Percentiles rank a stretch among this genome's conserved stretches.
These are phyloP conservation scores for Eucalyptus curtisii DNA, from an alignment of 345 rosid genomes.

Conservation along the genomic window DNA sequence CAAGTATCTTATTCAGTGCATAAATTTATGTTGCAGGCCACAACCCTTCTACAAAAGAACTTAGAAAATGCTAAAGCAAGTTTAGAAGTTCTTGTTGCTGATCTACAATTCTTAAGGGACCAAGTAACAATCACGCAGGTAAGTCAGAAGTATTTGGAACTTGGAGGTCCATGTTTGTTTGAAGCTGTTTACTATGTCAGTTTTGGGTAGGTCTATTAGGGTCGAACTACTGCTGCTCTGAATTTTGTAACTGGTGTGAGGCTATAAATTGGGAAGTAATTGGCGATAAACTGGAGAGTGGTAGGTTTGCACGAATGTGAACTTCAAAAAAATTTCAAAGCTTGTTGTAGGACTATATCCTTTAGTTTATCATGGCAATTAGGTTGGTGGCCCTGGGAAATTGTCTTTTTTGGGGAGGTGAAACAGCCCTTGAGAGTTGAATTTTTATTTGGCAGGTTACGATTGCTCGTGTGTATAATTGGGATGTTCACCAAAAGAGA, in stretches of 20 bases:
- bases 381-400: neutral
- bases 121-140: constrained; percentile 9
- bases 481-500: constrained; percentile 93
- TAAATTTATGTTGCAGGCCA: constrained; percentile 44
- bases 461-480: constrained; percentile 56
- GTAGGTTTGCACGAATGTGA: neutral
- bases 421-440: neutral
- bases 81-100: constrained; percentile 65
- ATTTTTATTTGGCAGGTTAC: constrained; percentile 14
- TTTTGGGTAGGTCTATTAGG: neutral
- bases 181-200: neutral
- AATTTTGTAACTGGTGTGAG: neutral
- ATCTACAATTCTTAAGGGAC: neutral
- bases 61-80: neutral
- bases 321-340: neutral
- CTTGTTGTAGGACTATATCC: neutral
- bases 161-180: neutral
- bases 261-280: neutral
- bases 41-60: constrained; percentile 58
- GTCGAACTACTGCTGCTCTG: neutral
- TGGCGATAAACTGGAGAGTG: neutral
- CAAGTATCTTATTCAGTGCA: neutral
- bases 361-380: neutral
- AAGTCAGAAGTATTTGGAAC: neutral
- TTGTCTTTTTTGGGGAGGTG: neutral